Evolutionary conservation across 208 protist species (phyloP), one percentile per base, ranked within the genome.

Genomic region (Strigomonas galati): DNA sequence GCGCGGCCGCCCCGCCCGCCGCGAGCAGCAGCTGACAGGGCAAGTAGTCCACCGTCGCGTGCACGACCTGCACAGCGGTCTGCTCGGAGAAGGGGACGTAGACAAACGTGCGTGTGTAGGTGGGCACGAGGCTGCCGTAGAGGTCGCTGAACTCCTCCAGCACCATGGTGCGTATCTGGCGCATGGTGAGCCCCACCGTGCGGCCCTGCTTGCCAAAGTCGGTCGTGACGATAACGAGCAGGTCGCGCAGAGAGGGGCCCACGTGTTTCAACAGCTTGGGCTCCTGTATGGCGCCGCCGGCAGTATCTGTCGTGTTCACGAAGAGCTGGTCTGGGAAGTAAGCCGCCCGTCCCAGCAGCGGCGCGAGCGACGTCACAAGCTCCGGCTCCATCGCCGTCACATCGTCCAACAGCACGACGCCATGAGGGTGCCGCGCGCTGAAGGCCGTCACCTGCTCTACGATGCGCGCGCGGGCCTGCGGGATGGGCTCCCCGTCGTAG

Each of bases 151-250:
- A 88, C 27, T 90, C 82, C 7, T 75, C 54, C 35, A 79, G 81
- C 46, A 92, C 76, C 73, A 94, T 79, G 52, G 67, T 46, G 58
- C 88, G 74, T 21, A 94, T 74, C 58, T 91, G 78, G 0, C 43
- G 49, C 0, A 78, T 31, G 26, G 73, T 84, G 68, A 85, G 88
- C 28, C 84, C 84, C 26, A 75, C 65, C 14, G 89, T 94, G 46
- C 82, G 81, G 12, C 85, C 89, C 52, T 94, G 78, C 49, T 86
- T 67, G n/a, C 89, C 89, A 62, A 92, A 86, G 66, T 94, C 89
- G 14, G 89, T 90, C 5, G 89, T 92, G 15, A 94, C 65, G 23
- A 94, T 78, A 28, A 94, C 79, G 2, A 82, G 70, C 27, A 91
- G 57, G 56, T 89, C 74, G 2, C 71, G 71, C 21, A 93, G 75